Conservation (phyloP, 495 filamentous ascomycete species). For the Thermothielavioides terrestris region DNA sequence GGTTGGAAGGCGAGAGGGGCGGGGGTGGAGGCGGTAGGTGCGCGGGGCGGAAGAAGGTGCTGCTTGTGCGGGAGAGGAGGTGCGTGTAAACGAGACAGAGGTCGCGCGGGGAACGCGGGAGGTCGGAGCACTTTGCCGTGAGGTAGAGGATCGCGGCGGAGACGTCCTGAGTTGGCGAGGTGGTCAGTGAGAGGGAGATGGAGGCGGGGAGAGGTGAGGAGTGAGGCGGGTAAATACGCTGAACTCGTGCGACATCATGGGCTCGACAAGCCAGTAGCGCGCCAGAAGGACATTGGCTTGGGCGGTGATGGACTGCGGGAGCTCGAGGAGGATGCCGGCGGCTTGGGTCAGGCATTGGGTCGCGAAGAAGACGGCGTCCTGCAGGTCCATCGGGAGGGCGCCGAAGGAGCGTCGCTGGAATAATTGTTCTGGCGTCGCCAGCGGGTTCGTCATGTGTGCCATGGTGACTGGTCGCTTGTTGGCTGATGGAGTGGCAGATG, state of each 20-base stretch:
- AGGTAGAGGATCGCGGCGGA: conserved; percentile 79
- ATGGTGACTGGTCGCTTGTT: conserved; percentile 19
- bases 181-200: conserved; percentile 3
- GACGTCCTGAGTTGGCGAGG: conserved; percentile 48
- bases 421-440: conserved; percentile 78
- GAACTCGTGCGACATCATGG: conserved; percentile 39
- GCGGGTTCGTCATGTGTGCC: conserved; percentile 66
- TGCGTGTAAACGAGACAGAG: conserved; percentile 78
- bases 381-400: conserved; percentile 68
- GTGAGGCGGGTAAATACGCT: conserved; percentile 23
- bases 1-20: conserved; percentile 44
- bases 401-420: conserved; percentile 43
- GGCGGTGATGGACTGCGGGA: conserved; percentile 83
- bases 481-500: not conserved
- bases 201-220: not conserved
- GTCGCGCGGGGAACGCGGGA: conserved; percentile 66
- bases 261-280: conserved; percentile 69
- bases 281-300: conserved; percentile 81
- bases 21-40: conserved; percentile 27
- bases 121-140: conserved; percentile 71
- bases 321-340: conserved; percentile 72
- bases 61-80: conserved; percentile 62
- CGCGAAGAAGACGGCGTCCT: conserved; percentile 59
- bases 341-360: conserved; percentile 75
- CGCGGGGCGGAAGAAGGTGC: conserved; percentile 48